Conservation (phyloP, 345 rosid species). For the Melastoma malabathricum region DNA sequence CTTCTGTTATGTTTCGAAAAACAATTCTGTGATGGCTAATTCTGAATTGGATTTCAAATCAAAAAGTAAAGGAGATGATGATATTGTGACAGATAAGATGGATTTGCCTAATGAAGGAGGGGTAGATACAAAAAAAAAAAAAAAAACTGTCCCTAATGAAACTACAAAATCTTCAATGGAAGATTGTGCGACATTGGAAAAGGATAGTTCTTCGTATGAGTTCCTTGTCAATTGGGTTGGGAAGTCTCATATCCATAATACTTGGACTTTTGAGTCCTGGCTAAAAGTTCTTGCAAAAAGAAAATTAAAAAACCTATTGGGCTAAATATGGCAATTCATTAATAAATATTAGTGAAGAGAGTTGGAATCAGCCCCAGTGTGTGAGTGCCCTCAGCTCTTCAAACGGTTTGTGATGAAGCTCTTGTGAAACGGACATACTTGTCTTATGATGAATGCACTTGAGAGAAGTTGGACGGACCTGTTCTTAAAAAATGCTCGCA, state of each 20-base stretch:
- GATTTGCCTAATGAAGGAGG: conserved; percentile 22
- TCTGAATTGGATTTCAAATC: conserved; percentile 25
- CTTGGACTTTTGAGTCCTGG: conserved; percentile 83
- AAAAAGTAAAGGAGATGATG: conserved; percentile 22
- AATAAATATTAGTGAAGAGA: conserved; percentile 89
- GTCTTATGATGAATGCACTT: conserved; percentile 96
- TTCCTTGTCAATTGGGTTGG: conserved; percentile 97
- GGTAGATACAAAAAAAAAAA: conserved; percentile 14
- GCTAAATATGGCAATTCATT: conserved; percentile 82
- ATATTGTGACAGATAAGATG: conserved; percentile 19
- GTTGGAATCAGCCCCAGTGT: conserved; percentile 95
- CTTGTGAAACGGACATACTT: conserved; percentile 92
- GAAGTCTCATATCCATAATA: conserved; percentile 78
- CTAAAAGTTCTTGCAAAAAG: conserved; percentile 87
- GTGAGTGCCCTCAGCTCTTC: conserved; percentile 50
- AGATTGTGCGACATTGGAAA: conserved; percentile 25
- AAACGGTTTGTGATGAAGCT: conserved; percentile 60
- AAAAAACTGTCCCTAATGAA: conserved; percentile 15
- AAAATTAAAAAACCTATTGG: conserved; percentile 89
- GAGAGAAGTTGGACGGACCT: conserved; percentile 91
- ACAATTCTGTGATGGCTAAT: conserved; percentile 26
- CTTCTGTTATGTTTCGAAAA: conserved; percentile 12
- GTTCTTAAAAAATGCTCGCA: conserved; percentile 38
- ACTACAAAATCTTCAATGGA: conserved; percentile 23
- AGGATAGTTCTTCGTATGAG: conserved; percentile 40